Evolutionary conservation across 2,329 filamentous ascomycete genomes (phyloP), one percentile per base, ranked within the genome.

Genomic region (Ceratocystis albifundus): DNA sequence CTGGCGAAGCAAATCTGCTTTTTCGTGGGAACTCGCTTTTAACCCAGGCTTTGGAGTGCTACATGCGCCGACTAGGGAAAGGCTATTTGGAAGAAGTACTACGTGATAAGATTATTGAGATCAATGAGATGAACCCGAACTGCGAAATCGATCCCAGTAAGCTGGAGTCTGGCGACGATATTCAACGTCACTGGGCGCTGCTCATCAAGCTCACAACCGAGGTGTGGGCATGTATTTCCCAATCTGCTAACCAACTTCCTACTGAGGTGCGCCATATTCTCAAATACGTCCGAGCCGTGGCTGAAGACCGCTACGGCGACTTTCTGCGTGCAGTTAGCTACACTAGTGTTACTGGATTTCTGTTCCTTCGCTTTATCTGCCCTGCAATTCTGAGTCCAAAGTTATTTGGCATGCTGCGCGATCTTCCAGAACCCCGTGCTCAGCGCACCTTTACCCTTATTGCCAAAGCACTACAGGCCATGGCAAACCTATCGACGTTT

Each of bases 361-460:
- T 97, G 12, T 97, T 97, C 74, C 80, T 97, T 68, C 87, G 93
- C 4, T 96, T 96, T 78, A 94, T 97, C 72, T 96, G 92, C 73
- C 93, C 93, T 2, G 92, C 93, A n/a, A 91, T 97, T 67, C 80
- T 97, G 5, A 96, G 96, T 69, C 93, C 93, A 0, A 96, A 96
- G 76, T 81, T 97, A 15, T 96, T 96, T 73, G 91, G 91, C 25
- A 80, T 97, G 22, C 77, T 96, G 25, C 77, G 78, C 74, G 93
- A 96, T 71, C 89, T 96, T 70, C 91, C 93, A 28, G 88, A 88
- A 62, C 84, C 86, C 30, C 87, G 86, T 65, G 90, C 92, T 10
- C 90, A 96, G 73, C 85, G 93, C 53, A 96, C 92, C 0, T 81
- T 96, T 65, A 96, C 93, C 0, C 81, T 97, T 62, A 92, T 97